These are phyloP conservation scores for Stachybotrys elegans DNA, from an alignment of 2,329 filamentous ascomycete species.

Conservation along the genomic window DNA sequence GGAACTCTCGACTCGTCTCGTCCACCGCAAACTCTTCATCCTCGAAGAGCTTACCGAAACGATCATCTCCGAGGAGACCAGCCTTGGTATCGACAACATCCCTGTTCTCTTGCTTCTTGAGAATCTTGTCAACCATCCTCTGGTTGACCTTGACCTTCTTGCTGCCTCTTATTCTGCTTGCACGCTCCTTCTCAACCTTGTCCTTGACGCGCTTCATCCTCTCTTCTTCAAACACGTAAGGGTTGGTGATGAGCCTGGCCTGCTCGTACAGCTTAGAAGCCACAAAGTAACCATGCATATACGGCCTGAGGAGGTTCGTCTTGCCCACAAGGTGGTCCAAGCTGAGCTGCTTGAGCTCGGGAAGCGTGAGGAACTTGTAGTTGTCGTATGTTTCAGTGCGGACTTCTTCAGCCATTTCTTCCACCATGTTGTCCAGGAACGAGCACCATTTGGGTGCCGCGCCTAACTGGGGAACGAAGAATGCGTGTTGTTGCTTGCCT, in stretches of 20 bases:
- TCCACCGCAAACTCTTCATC: constrained; percentile 92
- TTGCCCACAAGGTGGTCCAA: constrained; percentile 86
- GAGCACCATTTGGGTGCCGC: constrained; percentile 93
- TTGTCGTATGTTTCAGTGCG: constrained; percentile 90
- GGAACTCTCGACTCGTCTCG: constrained; percentile 82
- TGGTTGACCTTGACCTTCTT: constrained; percentile 99
- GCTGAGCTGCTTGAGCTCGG: constrained; percentile 80
- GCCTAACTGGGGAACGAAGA: constrained; percentile 90
- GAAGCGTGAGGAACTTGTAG: constrained; percentile 92
- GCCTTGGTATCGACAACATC: constrained; percentile 52
- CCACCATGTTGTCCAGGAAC: constrained; percentile 94
- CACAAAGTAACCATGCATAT: constrained; percentile 99
- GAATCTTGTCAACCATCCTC: constrained; percentile 68
- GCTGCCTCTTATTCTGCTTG: constrained; percentile 85
- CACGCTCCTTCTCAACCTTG: constrained; percentile 95
- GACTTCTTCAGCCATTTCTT: constrained; percentile 91
- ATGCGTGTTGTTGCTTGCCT: constrained; percentile 89
- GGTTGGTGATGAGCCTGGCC: constrained; percentile 86
- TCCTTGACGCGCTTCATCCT: constrained; percentile 85
- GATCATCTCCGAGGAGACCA: constrained; percentile 73
- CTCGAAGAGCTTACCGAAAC: constrained; percentile 86
- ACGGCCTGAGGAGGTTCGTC: constrained; percentile 83
- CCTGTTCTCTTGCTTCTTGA: constrained; percentile 58
- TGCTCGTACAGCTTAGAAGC: constrained; percentile 94
- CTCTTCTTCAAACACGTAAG: constrained; percentile 90